Percentiles rank a stretch among this genome's conserved stretches.
phyloP scores from a whole-genome alignment of 2,329 filamentous ascomycete genomes.

The Aspergillus neoniger region DNA sequence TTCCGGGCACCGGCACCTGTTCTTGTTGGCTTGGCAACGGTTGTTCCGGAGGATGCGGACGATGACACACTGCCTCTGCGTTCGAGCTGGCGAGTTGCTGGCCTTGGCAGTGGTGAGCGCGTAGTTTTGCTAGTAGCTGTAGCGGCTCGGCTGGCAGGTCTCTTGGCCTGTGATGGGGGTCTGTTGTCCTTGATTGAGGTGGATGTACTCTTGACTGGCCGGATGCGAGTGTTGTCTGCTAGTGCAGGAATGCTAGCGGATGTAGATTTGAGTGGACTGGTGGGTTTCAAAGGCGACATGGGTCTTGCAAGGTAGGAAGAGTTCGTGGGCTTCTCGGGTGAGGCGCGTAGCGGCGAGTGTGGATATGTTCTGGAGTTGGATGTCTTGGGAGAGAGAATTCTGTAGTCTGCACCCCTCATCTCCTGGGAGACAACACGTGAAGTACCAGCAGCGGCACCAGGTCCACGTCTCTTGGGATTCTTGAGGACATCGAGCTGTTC shows the following conservation, averaged over 20 bases:
- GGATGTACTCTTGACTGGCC: slow-evolving; percentile 28
- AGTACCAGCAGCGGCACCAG: slow-evolving; percentile 39
- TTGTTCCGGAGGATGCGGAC: slow-evolving; percentile 42
- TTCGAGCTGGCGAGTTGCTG: slow-evolving; percentile 43
- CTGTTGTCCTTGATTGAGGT: slow-evolving; percentile 30
- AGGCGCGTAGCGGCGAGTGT: slow-evolving; percentile 54
- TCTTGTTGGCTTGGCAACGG: slow-evolving; percentile 36
- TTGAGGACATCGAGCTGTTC: slow-evolving; percentile 54
- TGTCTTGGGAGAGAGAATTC: slow-evolving; percentile 76
- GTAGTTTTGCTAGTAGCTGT: slow-evolving; percentile 29
- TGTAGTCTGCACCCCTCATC: slow-evolving; percentile 53
- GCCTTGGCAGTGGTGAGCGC: slow-evolving; percentile 36
- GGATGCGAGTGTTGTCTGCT: slow-evolving; percentile 21
- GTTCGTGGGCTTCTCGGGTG: slow-evolving; percentile 45
- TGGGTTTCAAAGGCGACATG: slow-evolving; percentile 63
- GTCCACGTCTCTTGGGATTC: slow-evolving; percentile 68
- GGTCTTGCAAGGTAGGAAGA: slow-evolving; percentile 62
- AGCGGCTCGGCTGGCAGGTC: slow-evolving; percentile 33
- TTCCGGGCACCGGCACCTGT: slow-evolving; percentile 34
- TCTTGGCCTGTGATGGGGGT: slow-evolving; percentile 32
- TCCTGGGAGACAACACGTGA: slow-evolving; percentile 47
- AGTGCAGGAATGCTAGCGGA: slow-evolving; percentile 23
- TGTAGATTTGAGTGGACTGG: slow-evolving; percentile 41
- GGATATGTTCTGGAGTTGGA: slow-evolving; percentile 73
- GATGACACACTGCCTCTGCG: slow-evolving; percentile 42